Base-by-base conservation (phyloP, 2,329 filamentous ascomycete genomes). In the Trichoderma oligosporum region DNA sequence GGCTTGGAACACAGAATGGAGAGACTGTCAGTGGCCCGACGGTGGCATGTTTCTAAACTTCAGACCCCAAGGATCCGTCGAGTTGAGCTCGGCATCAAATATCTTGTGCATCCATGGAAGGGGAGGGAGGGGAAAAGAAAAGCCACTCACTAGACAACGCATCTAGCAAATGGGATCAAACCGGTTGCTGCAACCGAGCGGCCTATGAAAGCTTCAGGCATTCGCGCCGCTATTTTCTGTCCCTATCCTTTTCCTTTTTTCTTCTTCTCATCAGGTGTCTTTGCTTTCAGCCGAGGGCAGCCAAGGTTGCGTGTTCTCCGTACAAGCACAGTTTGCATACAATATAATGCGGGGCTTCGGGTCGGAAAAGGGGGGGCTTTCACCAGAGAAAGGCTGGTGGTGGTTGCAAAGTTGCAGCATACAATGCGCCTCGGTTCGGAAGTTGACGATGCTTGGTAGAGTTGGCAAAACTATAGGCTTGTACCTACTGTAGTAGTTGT, bases 1-100 rank as follows among this genome's bases (percentile, higher is more conserved):
- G 44, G 44, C 44, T 31, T 31, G 27, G 27, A n/a, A n/a, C n/a
- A n/a, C n/a, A n/a, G n/a, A n/a, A n/a, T n/a, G n/a, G n/a, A 24
- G 11, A 46, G 44, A 31, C n/a, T 9, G 44, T n/a, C 27, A 33
- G 27, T 46, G 44, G 44, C 27, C 44, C 44, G 44, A 46, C 41
- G 33, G 51, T 55, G 51, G 51, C 41, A 45, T 55, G 51, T 55
- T 54, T n/a, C n/a, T n/a, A n/a, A n/a, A n/a, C n/a, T n/a, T n/a
- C n/a, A n/a, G n/a, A n/a, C n/a, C n/a, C n/a, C n/a, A n/a, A n/a
- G n/a, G n/a, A n/a, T n/a, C n/a, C n/a, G n/a, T n/a, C n/a, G n/a
- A n/a, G n/a, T n/a, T n/a, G n/a, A n/a, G n/a, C n/a, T n/a, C n/a
- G n/a, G n/a, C n/a, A n/a, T n/a, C n/a, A n/a, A n/a, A n/a, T n/a